Base-by-base conservation (phyloP, 208 protist genomes). In the Herpetomonas samuelpessoai region DNA sequence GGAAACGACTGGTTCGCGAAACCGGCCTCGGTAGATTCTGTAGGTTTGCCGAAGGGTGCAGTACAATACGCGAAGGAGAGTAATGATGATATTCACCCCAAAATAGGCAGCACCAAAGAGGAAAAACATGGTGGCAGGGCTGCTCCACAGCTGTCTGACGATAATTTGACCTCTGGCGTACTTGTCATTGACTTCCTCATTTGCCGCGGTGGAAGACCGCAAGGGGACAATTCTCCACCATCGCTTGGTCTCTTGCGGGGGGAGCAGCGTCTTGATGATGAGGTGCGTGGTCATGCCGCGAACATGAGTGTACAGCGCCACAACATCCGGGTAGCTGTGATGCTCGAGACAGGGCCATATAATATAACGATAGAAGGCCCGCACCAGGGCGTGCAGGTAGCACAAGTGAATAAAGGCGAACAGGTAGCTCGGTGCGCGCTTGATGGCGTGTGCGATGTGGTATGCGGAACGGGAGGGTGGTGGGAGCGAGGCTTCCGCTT, bases 91-190 rank as follows among this genome's bases (percentile, higher is more conserved):
- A n/a, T 38, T 57, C 9, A 44, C 61, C 6, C 28, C 44, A 39
- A 67, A 50, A 48, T 67, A 67, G 10, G 54, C 21, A 2, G 47
- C 10, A 1, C 61, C 61, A 52, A 67, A 67, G 39, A 58, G 35
- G 39, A 67, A 58, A 35, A 67, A 30, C 61, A 67, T 67, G 21
- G 61, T 59, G 19, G 61, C 31, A 18, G 61, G 61, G 25, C 54
- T 67, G 31, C 45, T 53, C 61, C 61, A 67, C 16, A 67, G 35
- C 31, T 52, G 52, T 0, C 52, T 22, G 25, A 57, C 39, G 30
- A 57, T 29, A 4, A 57, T 41, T 35, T 57, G 14, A 14, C 35
- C 35, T 14, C 14, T 41, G 35, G 14, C 35, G 35, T 41, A 41
- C 35, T 41, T 41, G 35, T 41, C 14, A 14, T 41, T 14, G 9